A percentile compares a stretch with the other conserved stretches of the same genome.
phyloP scores from a whole-genome alignment of 2,329 filamentous ascomycete species.

The Aureobasidium zeae region DNA sequence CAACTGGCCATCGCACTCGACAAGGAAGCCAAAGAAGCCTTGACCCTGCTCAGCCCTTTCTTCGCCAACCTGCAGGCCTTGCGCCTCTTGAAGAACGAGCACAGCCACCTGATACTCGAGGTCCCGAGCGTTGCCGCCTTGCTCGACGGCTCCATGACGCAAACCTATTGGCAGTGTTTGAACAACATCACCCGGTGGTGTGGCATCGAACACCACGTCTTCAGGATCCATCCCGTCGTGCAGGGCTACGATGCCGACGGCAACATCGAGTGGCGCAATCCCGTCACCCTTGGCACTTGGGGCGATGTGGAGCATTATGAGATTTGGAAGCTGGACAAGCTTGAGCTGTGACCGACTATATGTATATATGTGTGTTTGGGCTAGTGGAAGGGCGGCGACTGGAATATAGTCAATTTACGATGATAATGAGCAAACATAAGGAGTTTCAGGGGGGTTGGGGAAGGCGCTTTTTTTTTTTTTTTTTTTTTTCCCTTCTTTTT shows the following conservation, averaged over 20 bases:
- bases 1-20: constrained; percentile 47
- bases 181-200: constrained; percentile 28
- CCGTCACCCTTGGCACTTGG: constrained; percentile 26
- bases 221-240: constrained; percentile 26
- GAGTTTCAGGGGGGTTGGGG: too few species aligned
- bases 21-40: constrained; percentile 38
- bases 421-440: too few species aligned
- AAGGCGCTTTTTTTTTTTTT: too few species aligned
- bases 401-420: too few species aligned
- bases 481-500: too few species aligned
- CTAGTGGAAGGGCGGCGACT: too few species aligned
- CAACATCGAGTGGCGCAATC: constrained; percentile 20
- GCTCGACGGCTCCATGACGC: constrained; percentile 24
- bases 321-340: constrained; percentile 37
- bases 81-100: constrained; percentile 30
- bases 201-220: constrained; percentile 32
- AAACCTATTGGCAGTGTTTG: constrained; percentile 29
- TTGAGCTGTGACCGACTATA: constrained; percentile 23
- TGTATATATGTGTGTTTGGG: too few species aligned
- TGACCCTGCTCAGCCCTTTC: constrained; percentile 30
- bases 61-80: constrained; percentile 34
- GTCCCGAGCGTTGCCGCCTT: constrained; percentile 16
- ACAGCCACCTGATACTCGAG: constrained; percentile 20
- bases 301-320: constrained; percentile 34
- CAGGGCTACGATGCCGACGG: constrained; percentile 22